phyloP scores from a whole-genome alignment of 495 filamentous ascomycete species.

The Neurospora sp. region DNA sequence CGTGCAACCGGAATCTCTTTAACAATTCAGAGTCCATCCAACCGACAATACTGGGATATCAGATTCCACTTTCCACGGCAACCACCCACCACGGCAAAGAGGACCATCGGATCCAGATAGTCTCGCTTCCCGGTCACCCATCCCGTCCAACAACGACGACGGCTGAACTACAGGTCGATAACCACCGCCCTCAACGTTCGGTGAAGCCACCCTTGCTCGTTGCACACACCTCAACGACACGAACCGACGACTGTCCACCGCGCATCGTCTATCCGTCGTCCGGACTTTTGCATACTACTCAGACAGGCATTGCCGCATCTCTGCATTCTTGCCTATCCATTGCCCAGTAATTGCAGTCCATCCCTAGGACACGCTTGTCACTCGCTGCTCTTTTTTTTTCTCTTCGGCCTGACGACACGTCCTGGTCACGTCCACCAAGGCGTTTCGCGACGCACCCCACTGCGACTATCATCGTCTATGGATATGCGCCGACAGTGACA shows the following conservation, averaged over 20 bases:
- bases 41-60: background rate
- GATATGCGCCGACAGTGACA: constrained; percentile 28
- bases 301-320: background rate
- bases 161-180: constrained; percentile 8
- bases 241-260: constrained; percentile 10
- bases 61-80: background rate
- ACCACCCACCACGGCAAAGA: background rate
- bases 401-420: background rate
- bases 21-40: background rate
- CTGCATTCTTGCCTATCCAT: background rate
- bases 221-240: background rate
- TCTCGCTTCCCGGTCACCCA: background rate
- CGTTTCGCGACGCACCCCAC: constrained; percentile 8
- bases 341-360: background rate
- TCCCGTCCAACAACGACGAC: constrained; percentile 6
- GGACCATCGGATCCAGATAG: background rate
- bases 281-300: background rate
- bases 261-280: constrained; percentile 1
- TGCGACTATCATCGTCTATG: constrained; percentile 13
- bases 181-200: background rate
- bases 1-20: background rate
- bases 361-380: background rate
- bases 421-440: background rate
- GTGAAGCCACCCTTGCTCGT: background rate
- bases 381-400: background rate